Evolutionary conservation across 2,329 filamentous ascomycete species (phyloP).

Genomic region (Tolypocladium tropicale): DNA sequence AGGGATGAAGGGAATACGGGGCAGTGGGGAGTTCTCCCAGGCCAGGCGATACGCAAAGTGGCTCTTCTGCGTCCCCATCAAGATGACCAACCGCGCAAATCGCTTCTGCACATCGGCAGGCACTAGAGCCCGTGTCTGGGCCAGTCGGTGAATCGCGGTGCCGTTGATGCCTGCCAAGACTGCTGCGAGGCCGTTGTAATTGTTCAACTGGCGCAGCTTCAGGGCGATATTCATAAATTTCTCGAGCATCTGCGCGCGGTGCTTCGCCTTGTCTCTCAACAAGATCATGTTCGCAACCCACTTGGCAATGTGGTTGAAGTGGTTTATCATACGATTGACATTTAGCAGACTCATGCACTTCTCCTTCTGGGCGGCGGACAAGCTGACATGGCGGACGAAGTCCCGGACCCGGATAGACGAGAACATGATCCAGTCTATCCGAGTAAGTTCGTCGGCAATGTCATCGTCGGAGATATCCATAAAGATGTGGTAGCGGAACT

Average conservation of each 20-base stretch:
- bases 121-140: constrained; percentile 69
- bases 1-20: constrained; percentile 88
- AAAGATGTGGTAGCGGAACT: constrained; percentile 80
- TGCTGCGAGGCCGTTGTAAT: constrained; percentile 94
- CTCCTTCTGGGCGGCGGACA: constrained; percentile 60
- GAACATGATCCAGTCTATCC: constrained; percentile 98
- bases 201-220: constrained; percentile 83
- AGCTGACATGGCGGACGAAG: constrained; percentile 80
- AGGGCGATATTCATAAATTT: constrained; percentile 90
- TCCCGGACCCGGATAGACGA: constrained; percentile 89
- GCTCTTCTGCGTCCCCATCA: constrained; percentile 89
- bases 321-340: constrained; percentile 87
- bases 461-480: constrained; percentile 80
- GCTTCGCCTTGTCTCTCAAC: constrained; percentile 89
- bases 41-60: constrained; percentile 94
- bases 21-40: constrained; percentile 88
- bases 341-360: constrained; percentile 70
- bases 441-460: constrained; percentile 82
- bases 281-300: constrained; percentile 80
- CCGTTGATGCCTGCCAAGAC: constrained; percentile 88
- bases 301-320: constrained; percentile 78
- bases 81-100: constrained; percentile 76
- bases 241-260: constrained; percentile 80
- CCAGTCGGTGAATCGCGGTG: constrained; percentile 72
- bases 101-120: constrained; percentile 64